Base-by-base conservation (phyloP, 2,329 filamentous ascomycete genomes). In the Ceratocystis destructans region DNA sequence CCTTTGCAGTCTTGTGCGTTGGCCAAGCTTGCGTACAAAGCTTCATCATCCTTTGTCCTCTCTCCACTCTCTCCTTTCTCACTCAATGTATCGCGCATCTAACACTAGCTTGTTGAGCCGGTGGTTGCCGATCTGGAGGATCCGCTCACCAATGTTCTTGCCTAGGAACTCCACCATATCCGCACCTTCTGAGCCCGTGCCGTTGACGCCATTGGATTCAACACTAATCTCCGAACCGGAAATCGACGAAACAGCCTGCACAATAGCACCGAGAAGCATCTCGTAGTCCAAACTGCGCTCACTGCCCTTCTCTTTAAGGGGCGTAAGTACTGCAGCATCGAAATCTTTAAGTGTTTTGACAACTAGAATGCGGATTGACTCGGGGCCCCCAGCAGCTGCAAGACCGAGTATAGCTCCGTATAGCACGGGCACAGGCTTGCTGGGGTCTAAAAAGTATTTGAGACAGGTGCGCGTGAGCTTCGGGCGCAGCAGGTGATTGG, bases 401-500 rank as follows among this genome's bases (percentile, higher is more conserved):
- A 99, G 79, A 1, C 92, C 93, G 37, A 86, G 83, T 25, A 99
- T 82, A 5, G 93, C 90, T 57, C 94, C 94, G 73, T 94, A 99
- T 72, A 96, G 89, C 1, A 93, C 87, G 1, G 89, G 85, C 0
- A 91, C 83, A 0, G 91, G 86, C 72, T 92, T 90, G 55, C 86
- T 85, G 0, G 90, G 89, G 72, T 96, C 92, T 37, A 99, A 82
- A 75, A 96, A 93, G 72, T 88, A 86, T 77, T 96, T 96, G 44
- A 97, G 82, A 72, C 91, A 96, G 0, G 92, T 94, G n/a, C 94
- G 84, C 3, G 91, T 92, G 37, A 99, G 86, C 69, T 95, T 89
- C 1, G 92, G 87, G 67, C 91, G 90, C 31, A 97, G 83, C 15
- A 90, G 87, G 55, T 88, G 86, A 67, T 92, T 96, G 3, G 86